These are phyloP conservation scores for Suhomyces guaymorum DNA, from an alignment of 1,139 yeast genomes.

Conservation along the genomic window DNA sequence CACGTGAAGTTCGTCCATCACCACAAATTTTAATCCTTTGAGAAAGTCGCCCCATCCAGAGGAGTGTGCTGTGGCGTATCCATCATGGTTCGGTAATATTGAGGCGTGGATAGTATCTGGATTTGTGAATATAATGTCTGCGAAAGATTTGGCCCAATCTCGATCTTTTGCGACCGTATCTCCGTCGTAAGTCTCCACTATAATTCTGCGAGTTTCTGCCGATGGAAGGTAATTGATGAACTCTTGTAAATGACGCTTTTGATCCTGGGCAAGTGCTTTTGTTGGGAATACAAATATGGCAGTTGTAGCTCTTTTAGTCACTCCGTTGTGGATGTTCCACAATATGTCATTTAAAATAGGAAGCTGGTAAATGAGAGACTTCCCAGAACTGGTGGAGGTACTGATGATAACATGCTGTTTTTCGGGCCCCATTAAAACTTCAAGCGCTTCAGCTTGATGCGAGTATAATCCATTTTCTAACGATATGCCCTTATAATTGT, in stretches of 20 bases:
- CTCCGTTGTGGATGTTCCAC: conserved; percentile 32
- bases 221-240: conserved; percentile 51
- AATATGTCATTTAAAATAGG: conserved; percentile 71
- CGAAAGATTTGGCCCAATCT: conserved; percentile 52
- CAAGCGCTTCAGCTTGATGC: conserved; percentile 81
- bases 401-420: conserved; percentile 73
- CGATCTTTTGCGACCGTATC: conserved; percentile 71
- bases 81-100: conserved; percentile 69
- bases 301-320: conserved; percentile 39
- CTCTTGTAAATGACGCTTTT: conserved; percentile 70
- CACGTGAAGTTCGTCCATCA: conserved; percentile 87
- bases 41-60: conserved; percentile 70
- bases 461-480: conserved; percentile 57
- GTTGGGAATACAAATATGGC: conserved; percentile 93
- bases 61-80: conserved; percentile 16
- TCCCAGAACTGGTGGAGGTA: conserved; percentile 95
- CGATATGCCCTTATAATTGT: conserved; percentile 49
- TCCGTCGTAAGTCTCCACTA: conserved; percentile 87
- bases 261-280: conserved; percentile 96
- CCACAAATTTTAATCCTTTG: conserved; percentile 63
- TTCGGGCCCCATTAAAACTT: conserved; percentile 47
- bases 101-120: conserved; percentile 93
- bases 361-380: conserved; percentile 84
- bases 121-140: conserved; percentile 85
- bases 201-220: conserved; percentile 31